phyloP scores from a whole-genome alignment of 345 rosid genomes.

The Linum usitatissimum region DNA sequence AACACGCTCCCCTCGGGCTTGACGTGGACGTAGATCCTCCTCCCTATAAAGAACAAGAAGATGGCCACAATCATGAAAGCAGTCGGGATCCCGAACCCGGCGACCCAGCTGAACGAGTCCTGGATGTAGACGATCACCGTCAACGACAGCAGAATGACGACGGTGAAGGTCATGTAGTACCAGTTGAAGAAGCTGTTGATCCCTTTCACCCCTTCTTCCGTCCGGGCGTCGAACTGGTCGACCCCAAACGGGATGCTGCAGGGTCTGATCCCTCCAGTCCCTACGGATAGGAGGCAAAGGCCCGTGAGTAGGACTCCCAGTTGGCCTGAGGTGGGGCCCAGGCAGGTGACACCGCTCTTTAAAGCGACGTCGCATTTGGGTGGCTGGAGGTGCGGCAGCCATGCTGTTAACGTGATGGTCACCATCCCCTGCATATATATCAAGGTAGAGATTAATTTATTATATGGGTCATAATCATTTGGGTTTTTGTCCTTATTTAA shows the following conservation, averaged over 20 bases:
- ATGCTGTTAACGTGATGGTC: conserved; percentile 50
- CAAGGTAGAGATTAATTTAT: neutral
- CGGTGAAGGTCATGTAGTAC: conserved; percentile 57
- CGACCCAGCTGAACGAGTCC: conserved; percentile 59
- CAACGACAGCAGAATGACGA: conserved; percentile 37
- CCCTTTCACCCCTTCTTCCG: conserved; percentile 57
- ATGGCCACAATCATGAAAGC: conserved; percentile 39
- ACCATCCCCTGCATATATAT: conserved; percentile 54
- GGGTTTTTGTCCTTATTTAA: too few species aligned
- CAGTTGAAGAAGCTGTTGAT: conserved; percentile 62
- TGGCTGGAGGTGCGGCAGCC: conserved; percentile 64
- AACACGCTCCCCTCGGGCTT: conserved; percentile 63
- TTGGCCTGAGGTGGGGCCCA: conserved; percentile 24
- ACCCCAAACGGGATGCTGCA: conserved; percentile 75
- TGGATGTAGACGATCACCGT: conserved; percentile 67
- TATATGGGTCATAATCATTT: too few species aligned
- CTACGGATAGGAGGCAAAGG: conserved; percentile 40
- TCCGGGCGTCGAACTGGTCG: conserved; percentile 64
- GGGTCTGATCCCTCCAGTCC: conserved; percentile 70
- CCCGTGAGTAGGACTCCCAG: conserved; percentile 34
- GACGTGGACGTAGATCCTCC: conserved; percentile 40
- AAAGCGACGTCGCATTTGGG: conserved; percentile 28
- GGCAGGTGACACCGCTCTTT: conserved; percentile 17
- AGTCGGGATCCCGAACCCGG: conserved; percentile 72
- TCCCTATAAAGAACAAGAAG: conserved; percentile 45